phyloP scores from a whole-genome alignment of 805 yeast genomes.

The Kregervanrija fluxuum region DNA sequence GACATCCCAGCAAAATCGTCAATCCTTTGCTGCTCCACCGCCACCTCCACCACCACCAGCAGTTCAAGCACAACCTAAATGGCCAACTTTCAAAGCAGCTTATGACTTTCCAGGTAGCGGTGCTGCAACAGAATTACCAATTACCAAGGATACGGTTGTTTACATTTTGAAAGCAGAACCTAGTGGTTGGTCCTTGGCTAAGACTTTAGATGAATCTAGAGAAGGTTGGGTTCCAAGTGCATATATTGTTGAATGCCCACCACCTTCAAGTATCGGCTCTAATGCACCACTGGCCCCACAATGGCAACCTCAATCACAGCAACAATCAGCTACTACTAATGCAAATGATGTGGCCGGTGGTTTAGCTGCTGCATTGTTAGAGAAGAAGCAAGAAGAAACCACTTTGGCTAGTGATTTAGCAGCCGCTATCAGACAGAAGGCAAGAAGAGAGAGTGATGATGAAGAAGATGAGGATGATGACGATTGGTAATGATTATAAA shows the following conservation, averaged over 20 bases:
- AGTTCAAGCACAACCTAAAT: constrained; percentile 49
- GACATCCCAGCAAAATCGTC: no score
- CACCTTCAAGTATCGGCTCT: constrained; percentile 31
- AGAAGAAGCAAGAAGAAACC: constrained; percentile 53
- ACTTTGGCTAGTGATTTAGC: constrained; percentile 80
- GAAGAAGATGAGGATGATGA: constrained; percentile 66
- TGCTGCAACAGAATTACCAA: constrained; percentile 71
- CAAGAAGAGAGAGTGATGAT: constrained; percentile 61
- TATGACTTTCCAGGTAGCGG: constrained; percentile 88
- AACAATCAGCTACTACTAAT: constrained; percentile 26
- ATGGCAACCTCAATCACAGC: constrained; percentile 4
- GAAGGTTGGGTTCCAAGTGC: constrained; percentile 99
- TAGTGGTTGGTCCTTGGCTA: constrained; percentile 94
- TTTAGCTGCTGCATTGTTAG: constrained; percentile 60
- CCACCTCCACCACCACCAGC: constrained; percentile 80
- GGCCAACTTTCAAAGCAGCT: constrained; percentile 76
- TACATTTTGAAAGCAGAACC: constrained; percentile 65
- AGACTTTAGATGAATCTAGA: constrained; percentile 59
- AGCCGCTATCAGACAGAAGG: constrained; percentile 76
- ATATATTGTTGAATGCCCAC: constrained; percentile 60
- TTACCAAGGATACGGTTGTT: constrained; percentile 68
- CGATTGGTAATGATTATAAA: constrained; percentile 25
- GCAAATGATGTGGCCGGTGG: constrained; percentile 33
- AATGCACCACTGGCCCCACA: constrained; percentile 33
- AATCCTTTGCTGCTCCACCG: constrained; percentile 21